Conservation (phyloP, 495 filamentous ascomycete genomes). For the Penicillium bialowiezense region DNA sequence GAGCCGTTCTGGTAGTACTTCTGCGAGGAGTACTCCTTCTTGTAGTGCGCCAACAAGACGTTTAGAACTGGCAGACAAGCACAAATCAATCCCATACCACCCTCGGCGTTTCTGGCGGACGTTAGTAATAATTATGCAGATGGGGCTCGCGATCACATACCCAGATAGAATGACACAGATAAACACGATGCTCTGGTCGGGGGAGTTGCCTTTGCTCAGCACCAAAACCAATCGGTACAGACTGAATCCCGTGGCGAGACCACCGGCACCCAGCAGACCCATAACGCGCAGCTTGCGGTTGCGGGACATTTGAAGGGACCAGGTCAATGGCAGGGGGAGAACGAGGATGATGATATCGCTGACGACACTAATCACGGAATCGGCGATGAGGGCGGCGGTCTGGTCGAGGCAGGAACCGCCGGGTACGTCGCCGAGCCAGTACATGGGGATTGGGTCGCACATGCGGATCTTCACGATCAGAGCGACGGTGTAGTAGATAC, state of each 20-base stretch:
- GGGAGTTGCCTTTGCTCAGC: conserved; percentile 25
- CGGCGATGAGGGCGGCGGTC: conserved; percentile 41
- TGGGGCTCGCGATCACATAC: conserved; percentile 24
- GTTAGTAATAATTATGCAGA: conserved; percentile 4
- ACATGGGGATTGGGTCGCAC: conserved; percentile 17
- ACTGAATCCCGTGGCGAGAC: conserved; percentile 45
- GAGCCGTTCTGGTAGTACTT: conserved; percentile 33
- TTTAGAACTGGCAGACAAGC: conserved; percentile 45
- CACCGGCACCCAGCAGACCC: conserved; percentile 44
- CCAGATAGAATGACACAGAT: conserved; percentile 44
- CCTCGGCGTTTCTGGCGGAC: conserved; percentile 41
- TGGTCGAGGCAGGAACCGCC: conserved; percentile 39
- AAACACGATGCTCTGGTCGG: conserved; percentile 40
- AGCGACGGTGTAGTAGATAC: conserved; percentile 34
- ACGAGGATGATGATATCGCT: conserved; percentile 46
- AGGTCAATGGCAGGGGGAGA: conserved; percentile 45
- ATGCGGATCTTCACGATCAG: conserved; percentile 27
- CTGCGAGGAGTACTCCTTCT: conserved; percentile 29
- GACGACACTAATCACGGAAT: conserved; percentile 46
- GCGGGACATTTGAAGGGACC: conserved; percentile 46
- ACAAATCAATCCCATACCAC: conserved; percentile 46
- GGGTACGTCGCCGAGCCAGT: conserved; percentile 19
- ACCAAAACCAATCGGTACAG: conserved; percentile 45
- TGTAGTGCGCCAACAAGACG: conserved; percentile 30
- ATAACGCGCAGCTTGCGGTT: conserved; percentile 45